Conservation (phyloP, 768 basidiomycete species). For the Exsudoporus frostii region DNA sequence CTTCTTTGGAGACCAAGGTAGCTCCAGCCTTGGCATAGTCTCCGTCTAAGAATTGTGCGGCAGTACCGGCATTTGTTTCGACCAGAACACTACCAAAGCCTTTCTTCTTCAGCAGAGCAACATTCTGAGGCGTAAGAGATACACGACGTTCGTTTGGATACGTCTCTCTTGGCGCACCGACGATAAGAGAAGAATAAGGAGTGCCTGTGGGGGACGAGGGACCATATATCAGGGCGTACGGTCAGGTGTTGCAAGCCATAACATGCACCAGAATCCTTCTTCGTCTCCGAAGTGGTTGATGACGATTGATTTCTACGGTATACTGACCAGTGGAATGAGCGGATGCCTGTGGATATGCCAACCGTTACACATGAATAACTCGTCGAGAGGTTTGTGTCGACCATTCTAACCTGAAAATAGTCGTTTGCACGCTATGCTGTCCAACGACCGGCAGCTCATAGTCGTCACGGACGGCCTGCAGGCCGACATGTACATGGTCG, state of each 20-base stretch:
- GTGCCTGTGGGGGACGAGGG: constrained; percentile 34
- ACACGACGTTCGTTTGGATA: constrained; percentile 80
- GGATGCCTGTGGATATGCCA: constrained; percentile 18
- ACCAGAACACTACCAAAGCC: constrained; percentile 74
- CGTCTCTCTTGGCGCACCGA: constrained; percentile 76
- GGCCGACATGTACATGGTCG: constrained; percentile 32
- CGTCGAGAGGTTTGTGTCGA: not conserved
- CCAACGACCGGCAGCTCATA: constrained; percentile 21
- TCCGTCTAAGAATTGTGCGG: constrained; percentile 78
- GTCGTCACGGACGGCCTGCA: constrained; percentile 27
- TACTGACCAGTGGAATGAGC: constrained; percentile 32
- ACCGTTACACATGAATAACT: not conserved
- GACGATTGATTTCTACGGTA: constrained; percentile 21
- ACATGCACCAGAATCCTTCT: constrained; percentile 26
- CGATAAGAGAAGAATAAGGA: constrained; percentile 68
- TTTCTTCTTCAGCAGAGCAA: constrained; percentile 72
- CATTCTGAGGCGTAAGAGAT: constrained; percentile 78
- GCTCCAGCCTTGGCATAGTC: constrained; percentile 80
- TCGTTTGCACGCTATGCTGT: constrained; percentile 16
- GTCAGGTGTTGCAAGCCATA: not conserved
- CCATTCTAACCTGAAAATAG: constrained; percentile 22
- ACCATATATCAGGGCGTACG: not conserved
- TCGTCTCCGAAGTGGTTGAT: constrained; percentile 10
- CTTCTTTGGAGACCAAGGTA: constrained; percentile 66
- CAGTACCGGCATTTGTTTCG: constrained; percentile 64